phyloP scores from a whole-genome alignment of 352 stramenopile species.

The Phytophthora pisi region DNA sequence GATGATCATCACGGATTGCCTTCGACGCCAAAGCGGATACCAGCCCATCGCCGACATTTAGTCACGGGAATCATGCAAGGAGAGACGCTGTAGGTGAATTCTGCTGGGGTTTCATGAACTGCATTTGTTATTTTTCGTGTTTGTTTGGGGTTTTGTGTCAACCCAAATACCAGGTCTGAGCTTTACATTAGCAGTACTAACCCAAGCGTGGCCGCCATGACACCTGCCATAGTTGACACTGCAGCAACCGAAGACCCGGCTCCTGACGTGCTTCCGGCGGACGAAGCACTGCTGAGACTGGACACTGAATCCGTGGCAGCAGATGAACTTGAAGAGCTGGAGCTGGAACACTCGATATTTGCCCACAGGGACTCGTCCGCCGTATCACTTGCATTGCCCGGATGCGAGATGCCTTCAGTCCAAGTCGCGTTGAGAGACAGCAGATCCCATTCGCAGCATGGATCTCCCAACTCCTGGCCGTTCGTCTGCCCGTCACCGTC shows the following conservation, averaged over 20 bases:
- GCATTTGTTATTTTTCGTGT: conserved; percentile 5
- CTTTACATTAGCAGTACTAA: conserved; percentile 6
- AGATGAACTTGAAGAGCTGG: conserved; percentile 2
- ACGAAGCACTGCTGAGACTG: not conserved
- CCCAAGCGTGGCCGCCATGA: not conserved
- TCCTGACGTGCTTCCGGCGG: not conserved
- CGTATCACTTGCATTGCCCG: conserved; percentile 18
- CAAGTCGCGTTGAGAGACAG: conserved; percentile 9
- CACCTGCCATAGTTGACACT: not conserved
- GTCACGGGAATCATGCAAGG: not conserved
- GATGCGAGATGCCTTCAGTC: conserved; percentile 24
- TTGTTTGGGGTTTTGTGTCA: not conserved
- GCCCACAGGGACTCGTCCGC: conserved; percentile 23
- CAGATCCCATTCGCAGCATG: conserved; percentile 67
- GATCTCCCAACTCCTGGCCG: conserved; percentile 73
- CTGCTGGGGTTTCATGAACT: conserved; percentile 14
- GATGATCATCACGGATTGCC: conserved; percentile 30
- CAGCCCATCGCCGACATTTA: conserved; percentile 30
- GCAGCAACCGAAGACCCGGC: not conserved
- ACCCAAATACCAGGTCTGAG: not conserved
- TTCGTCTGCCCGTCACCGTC: conserved; percentile 52
- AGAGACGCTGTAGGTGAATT: not conserved
- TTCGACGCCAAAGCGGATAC: conserved; percentile 30
- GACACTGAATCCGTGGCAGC: not conserved
- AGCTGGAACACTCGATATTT: conserved; percentile 11